Evolutionary conservation across 768 basidiomycete species (phyloP), one percentile per base, ranked within the genome.

Genomic region (Podaxis mareebaensis): DNA sequence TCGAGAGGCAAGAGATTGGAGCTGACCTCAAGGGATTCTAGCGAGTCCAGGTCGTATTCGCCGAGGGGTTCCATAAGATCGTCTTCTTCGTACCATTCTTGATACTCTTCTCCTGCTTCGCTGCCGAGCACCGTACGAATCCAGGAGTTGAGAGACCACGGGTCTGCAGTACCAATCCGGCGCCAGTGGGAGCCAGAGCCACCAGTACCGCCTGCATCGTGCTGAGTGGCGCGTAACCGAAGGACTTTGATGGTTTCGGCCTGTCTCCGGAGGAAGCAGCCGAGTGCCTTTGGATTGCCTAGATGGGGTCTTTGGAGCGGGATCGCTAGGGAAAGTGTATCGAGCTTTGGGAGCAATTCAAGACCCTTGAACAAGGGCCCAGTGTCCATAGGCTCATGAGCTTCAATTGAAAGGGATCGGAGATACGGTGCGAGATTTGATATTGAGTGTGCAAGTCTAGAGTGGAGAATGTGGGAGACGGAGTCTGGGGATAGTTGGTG

Each of bases 301-400:
- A 83, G 75, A 56, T 82, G 79, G 0, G 75, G 75, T 13, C 69
- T 58, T 30, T 78, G 74, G 54, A 78, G 70, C 11, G 81, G 82
- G 53, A 83, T 76, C 36, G 76, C 73, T 44, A 83, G 66, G 46
- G 72, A 71, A 38, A 81, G 73, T 52, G 74, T 74, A 13, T 75
- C 71, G 15, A 81, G 74, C 38, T 52, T 67, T 15, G 77, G 72
- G 7, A 82, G 65, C 57, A 65, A 62, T 6, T 67, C 62, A 60
- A 81, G 71, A 20, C 75, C 67, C 48, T 64, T 67, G 65, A 83
- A 79, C 56, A 82, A 70, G 2, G 78, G 79, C 0, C 79, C 72
- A 28, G 81, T 72, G 61, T 82, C 77, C n/a, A 80, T 72, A 1
- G 81, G 77, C 58, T 80, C 79, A 75, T 80, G 80, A 3, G 79